Evolutionary conservation across 2,329 filamentous ascomycete species (phyloP), one percentile per base, ranked within the genome.

Genomic region (Ophiostoma tasmaniense): DNA sequence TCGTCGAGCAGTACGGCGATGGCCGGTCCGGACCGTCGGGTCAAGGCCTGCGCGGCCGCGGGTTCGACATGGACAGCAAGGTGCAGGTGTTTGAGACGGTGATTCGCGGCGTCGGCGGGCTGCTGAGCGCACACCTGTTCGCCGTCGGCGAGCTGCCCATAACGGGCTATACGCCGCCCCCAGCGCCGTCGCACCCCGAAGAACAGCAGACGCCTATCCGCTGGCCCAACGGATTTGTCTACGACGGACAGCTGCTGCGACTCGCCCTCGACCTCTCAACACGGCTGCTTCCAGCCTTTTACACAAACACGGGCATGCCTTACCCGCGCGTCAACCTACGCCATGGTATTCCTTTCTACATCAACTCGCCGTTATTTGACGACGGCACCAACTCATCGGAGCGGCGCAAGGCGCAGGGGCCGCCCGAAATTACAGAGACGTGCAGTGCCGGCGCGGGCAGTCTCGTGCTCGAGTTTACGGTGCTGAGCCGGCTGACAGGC

Each of bases 71-170:
- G 55, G 94, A 99, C 79, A 97, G 93, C 81, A 99, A 98, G 79
- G 95, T 99, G 1, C 94, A 99, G 80, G 92, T 99, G 52, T 99
- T 99, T 76, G 95, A 99, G 81, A 98, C 94, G 0, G 94, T 97
- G 45, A 99, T 99, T 74, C 86, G 95, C 70, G 95, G 94, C 20
- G 86, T 96, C 64, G 95, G 95, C 17, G 95, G 95, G 0, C 81
- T 99, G 69, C 80, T 99, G 73, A 97, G 93, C 75, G 93, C 94
- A 1, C 95, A 99, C 80, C 81, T 97, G 59, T 99, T 99, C 77
- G 94, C 95, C 14, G 84, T 93, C 28, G 95, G 93, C 42, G 93
- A 96, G 69, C 80, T 99, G 69, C 95, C 95, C 0, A 97, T 98
- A 68, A 81, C 83, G 17, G 90, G 90, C 50, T 97, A 97, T 76